phyloP scores from a whole-genome alignment of 1,284 basidiomycete species.

The Rhodofomes roseus region DNA sequence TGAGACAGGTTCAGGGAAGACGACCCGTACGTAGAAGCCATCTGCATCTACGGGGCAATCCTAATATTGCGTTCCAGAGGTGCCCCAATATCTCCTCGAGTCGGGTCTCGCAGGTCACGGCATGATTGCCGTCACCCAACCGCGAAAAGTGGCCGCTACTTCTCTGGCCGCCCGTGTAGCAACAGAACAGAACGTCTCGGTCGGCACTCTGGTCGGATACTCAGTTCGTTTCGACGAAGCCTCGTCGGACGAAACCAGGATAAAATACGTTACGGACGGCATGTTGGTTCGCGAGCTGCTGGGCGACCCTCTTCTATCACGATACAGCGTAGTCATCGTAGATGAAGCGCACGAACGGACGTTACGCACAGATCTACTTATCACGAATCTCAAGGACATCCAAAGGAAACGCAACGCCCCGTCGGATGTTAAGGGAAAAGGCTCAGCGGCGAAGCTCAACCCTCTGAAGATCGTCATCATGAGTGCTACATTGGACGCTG shows the following conservation, averaged over 20 bases:
- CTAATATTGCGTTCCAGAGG: slow-evolving; percentile 46
- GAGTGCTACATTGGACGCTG: slow-evolving; percentile 96
- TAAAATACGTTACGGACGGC: slow-evolving; percentile 97
- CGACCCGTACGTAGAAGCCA: slow-evolving; percentile 71
- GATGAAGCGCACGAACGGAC: slow-evolving; percentile 99
- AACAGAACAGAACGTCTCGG: slow-evolving; percentile 67
- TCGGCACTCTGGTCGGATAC: slow-evolving; percentile 86
- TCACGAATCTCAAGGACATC: slow-evolving; percentile 89
- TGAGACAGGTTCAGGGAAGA: slow-evolving; percentile 98
- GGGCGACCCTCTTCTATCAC: slow-evolving; percentile 71
- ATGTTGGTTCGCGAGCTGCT: slow-evolving; percentile 93
- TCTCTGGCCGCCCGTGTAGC: slow-evolving; percentile 90
- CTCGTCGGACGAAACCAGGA: slow-evolving; percentile 64
- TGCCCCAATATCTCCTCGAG: slow-evolving; percentile 87
- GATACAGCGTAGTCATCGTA: slow-evolving; percentile 88
- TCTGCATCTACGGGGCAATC: background rate
- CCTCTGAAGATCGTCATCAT: slow-evolving; percentile 92
- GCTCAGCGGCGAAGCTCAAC: slow-evolving; percentile 29
- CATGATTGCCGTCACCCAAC: slow-evolving; percentile 88
- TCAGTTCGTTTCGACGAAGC: slow-evolving; percentile 94
- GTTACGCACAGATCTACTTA: slow-evolving; percentile 90
- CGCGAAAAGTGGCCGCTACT: slow-evolving; percentile 90
- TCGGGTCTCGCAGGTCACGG: slow-evolving; percentile 60
- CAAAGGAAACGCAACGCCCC: slow-evolving; percentile 62
- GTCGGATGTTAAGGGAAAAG: slow-evolving; percentile 37